These are phyloP conservation scores for Quercus berberidifolia DNA, from an alignment of 306 rosid species.

Conservation along the genomic window DNA sequence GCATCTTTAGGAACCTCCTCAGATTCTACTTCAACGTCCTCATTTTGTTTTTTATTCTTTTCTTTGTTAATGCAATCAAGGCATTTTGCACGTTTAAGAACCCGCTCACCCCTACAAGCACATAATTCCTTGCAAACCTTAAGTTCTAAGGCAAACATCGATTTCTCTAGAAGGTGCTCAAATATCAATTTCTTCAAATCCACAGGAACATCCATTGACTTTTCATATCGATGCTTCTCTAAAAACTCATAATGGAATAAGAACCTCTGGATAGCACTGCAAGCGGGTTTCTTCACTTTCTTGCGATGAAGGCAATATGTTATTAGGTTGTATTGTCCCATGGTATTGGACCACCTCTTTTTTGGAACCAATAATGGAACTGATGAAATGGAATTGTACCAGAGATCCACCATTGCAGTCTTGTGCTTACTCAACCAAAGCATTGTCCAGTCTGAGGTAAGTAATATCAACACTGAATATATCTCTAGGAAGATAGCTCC, in stretches of 20 bases:
- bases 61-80: too few species aligned
- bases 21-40: too few species aligned
- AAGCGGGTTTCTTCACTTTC: not conserved
- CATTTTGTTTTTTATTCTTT: not conserved
- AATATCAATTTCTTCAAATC: slow-evolving; percentile 18
- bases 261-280: not conserved
- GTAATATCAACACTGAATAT: not conserved
- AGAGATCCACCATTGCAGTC: not conserved
- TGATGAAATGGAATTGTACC: not conserved
- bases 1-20: too few species aligned
- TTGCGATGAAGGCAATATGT: not conserved
- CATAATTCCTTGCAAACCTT: slow-evolving; percentile 6
- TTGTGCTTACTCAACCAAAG: slow-evolving; percentile 3
- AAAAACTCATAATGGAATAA: not conserved
- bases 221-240: not conserved
- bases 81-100: not conserved
- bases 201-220: not conserved
- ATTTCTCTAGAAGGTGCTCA: not conserved
- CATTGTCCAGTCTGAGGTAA: slow-evolving; percentile 23
- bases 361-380: not conserved
- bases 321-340: slow-evolving; percentile 4
- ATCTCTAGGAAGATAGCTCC: slow-evolving; percentile 26
- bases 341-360: slow-evolving; percentile 11
- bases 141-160: not conserved
- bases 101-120: slow-evolving; percentile 3